These are phyloP conservation scores for Exidia glandulosa DNA, from an alignment of 768 basidiomycete genomes.

Conservation along the genomic window DNA sequence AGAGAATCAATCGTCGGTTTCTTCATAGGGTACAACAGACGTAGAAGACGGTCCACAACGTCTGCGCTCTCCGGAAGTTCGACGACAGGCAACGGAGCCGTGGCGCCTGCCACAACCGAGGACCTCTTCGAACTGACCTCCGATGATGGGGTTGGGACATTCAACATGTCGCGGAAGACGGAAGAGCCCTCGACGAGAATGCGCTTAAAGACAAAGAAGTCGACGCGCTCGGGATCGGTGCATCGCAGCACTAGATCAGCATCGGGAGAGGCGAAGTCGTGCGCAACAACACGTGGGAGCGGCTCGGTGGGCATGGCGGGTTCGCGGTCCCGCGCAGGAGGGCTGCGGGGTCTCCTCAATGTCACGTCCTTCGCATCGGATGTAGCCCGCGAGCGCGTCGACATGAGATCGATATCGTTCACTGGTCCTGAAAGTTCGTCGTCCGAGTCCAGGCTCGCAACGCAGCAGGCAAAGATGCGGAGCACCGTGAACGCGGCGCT, in stretches of 20 bases:
- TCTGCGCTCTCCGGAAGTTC: constrained; percentile 41
- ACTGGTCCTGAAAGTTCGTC: no score
- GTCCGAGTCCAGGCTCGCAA: background rate
- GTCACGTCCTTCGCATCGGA: no score
- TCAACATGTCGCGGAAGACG: constrained; percentile 62
- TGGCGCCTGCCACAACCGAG: constrained; percentile 9
- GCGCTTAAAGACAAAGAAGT: constrained; percentile 51
- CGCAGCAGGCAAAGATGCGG: background rate
- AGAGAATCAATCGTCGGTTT: background rate
- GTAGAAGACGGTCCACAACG: constrained; percentile 40
- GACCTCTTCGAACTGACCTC: constrained; percentile 9
- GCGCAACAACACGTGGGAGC: background rate
- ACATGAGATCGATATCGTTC: no score
- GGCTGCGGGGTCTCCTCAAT: no score
- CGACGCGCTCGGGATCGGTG: constrained; percentile 19
- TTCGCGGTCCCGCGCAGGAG: no score
- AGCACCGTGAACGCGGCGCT: background rate
- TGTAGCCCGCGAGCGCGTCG: no score
- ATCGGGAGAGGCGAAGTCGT: constrained; percentile 25
- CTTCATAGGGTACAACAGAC: constrained; percentile 46
- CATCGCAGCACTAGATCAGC: constrained; percentile 41
- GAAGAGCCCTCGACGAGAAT: constrained; percentile 54
- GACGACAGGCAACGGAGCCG: constrained; percentile 27
- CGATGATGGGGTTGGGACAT: constrained; percentile 39
- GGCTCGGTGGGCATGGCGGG: background rate